Evolutionary conservation across 2,329 filamentous ascomycete genomes (phyloP).

Genomic region (Exophiala oligosperma): DNA sequence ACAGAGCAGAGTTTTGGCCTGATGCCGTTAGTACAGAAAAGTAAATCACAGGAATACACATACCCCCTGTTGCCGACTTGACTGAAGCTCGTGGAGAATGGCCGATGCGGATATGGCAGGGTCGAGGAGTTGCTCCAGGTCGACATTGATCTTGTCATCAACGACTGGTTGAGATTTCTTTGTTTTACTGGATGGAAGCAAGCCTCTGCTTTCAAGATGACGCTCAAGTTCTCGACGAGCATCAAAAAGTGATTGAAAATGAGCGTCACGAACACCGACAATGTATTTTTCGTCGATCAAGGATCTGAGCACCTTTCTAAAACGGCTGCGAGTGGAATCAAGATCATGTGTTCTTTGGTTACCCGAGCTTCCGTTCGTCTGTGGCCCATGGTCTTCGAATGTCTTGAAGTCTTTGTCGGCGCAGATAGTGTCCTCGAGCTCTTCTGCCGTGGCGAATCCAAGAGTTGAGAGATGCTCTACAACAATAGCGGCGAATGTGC

Average conservation of each 20-base stretch:
- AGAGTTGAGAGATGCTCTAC: constrained; percentile 73
- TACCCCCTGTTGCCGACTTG: constrained; percentile 2
- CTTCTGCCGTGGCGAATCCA: constrained; percentile 66
- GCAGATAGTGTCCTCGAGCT: constrained; percentile 39
- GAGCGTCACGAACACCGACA: constrained; percentile 34
- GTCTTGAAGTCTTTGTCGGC: not conserved
- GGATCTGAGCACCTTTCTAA: constrained; percentile 6
- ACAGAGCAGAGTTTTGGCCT: constrained; percentile 17
- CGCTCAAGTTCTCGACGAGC: constrained; percentile 56
- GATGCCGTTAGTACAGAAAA: constrained; percentile 3
- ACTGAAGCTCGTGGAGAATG: constrained; percentile 10
- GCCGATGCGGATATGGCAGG: constrained; percentile 6
- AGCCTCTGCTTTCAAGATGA: constrained; percentile 59
- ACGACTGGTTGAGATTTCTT: constrained; percentile 67
- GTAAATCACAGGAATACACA: not conserved
- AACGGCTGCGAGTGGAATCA: constrained; percentile 3
- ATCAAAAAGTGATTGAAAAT: constrained; percentile 59
- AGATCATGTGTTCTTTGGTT: not conserved
- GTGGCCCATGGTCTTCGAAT: not conserved
- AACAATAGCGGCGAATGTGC: constrained; percentile 70
- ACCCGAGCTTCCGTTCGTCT: constrained; percentile 1
- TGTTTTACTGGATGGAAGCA: constrained; percentile 51
- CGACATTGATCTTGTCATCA: constrained; percentile 56
- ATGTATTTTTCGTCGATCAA: constrained; percentile 20
- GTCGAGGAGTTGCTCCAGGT: constrained; percentile 49